A percentile compares a stretch with the other conserved stretches of the same genome.
These are phyloP conservation scores for Amesomyces nigricolor DNA, from an alignment of 2,329 filamentous ascomycete genomes.

Conservation along the genomic window DNA sequence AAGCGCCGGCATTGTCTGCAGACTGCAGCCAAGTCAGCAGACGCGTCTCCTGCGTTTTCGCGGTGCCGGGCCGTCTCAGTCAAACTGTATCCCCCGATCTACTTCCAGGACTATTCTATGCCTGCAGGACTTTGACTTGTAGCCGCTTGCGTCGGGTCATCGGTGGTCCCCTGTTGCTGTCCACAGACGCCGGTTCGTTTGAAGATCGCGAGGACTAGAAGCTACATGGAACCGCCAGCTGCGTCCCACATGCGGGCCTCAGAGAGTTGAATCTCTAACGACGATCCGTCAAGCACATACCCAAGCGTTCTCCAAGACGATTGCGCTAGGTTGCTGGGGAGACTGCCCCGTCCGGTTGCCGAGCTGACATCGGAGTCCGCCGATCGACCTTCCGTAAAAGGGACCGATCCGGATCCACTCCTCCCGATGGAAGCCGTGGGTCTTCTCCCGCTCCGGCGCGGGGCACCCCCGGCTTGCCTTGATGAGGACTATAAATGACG, in stretches of 20 bases:
- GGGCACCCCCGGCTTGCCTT: neutral
- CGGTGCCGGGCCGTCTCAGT: too few species aligned
- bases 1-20: conserved; percentile 16
- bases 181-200: conserved; percentile 6
- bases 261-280: too few species aligned
- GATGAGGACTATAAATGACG: neutral
- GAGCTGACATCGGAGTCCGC: neutral
- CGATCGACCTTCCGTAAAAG: neutral
- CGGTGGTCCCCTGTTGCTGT: neutral
- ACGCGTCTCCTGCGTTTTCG: neutral
- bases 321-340: too few species aligned
- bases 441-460: neutral
- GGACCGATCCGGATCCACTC: neutral
- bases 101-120: too few species aligned
- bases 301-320: neutral
- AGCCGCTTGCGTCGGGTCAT: too few species aligned
- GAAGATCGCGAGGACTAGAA: conserved; percentile 7
- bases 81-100: too few species aligned
- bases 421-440: neutral
- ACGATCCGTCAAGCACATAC: neutral
- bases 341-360: neutral
- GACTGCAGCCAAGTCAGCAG: neutral
- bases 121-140: too few species aligned
- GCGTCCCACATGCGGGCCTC: too few species aligned
- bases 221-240: conserved; percentile 13